These are phyloP conservation scores for Ophiobolus disseminans DNA, from an alignment of 2,329 filamentous ascomycete genomes.

Conservation along the genomic window DNA sequence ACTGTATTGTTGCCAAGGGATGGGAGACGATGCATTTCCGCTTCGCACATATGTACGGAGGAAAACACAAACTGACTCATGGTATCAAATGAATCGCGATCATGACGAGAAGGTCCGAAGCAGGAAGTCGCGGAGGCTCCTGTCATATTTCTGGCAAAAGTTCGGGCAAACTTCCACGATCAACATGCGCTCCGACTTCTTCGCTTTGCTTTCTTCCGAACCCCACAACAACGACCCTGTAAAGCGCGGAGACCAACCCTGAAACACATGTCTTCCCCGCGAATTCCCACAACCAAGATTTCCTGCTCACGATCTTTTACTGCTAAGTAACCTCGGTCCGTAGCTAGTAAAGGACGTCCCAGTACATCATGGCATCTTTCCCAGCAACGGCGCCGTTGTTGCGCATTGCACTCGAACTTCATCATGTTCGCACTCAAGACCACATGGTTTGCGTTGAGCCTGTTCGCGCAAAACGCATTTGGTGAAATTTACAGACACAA, in stretches of 20 bases:
- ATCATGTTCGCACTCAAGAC: slow-evolving; percentile 14
- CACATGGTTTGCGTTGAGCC: slow-evolving; percentile 17
- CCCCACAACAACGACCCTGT: slow-evolving; percentile 18
- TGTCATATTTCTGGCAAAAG: slow-evolving; percentile 2
- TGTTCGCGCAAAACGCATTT: slow-evolving; percentile 10
- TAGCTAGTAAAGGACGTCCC: background rate
- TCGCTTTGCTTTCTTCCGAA: slow-evolving; percentile 23
- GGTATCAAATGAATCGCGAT: background rate
- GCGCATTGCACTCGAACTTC: background rate
- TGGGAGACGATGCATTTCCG: too few relatives aligned
- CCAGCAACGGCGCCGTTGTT: background rate
- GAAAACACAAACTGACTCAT: too few relatives aligned
- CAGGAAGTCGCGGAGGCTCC: slow-evolving; percentile 1
- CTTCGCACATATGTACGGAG: too few relatives aligned
- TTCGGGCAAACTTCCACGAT: slow-evolving; percentile 16
- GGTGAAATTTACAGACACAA: slow-evolving; percentile 20
- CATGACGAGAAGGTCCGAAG: too few relatives aligned
- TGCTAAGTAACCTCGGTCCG: slow-evolving; percentile 2
- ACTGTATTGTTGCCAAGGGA: too few relatives aligned
- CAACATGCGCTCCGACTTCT: slow-evolving; percentile 13
- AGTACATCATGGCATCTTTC: slow-evolving; percentile 7
- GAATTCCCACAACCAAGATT: slow-evolving; percentile 6
- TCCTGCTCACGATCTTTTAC: background rate
- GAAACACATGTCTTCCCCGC: slow-evolving; percentile 10
- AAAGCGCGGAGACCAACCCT: slow-evolving; percentile 15